Base-by-base conservation (phyloP, 129 eudicot species). In the Solidago caesia region DNA sequence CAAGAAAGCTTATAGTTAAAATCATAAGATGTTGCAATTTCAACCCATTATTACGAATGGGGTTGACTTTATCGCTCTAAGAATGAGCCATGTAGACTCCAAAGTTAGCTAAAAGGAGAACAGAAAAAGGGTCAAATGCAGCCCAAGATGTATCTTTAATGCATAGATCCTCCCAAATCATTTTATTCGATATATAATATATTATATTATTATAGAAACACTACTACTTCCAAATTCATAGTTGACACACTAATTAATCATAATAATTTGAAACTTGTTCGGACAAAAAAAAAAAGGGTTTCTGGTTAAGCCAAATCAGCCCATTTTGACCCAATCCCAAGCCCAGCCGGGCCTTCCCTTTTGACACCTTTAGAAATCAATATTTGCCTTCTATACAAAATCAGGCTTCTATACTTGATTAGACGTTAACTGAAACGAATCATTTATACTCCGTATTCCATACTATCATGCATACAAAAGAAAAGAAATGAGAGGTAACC, bases 401-500 rank as follows among this genome's bases (percentile, higher is more conserved):
- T 6, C 60, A 29, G 33, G 48, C 68, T 41, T 15, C 10, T 16
- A 2, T 58, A 58, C 69, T 67, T 58, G 45, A 42, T 71, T 65
- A 52, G 47, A 57, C 46, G 25, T 41, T 62, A 13, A 6, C 11
- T 46, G 49, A 15, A 67, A 64, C 3, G 39, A 33, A 33, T 33
- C 39, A 33, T 33, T 33, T 33, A 33, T 33, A 33, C 39, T 29
- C 29, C 12, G 27, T 57, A 44, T 33, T 71, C 62, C 59, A 4
- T 26, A 44, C 14, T 33, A 13, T 73, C 16, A 68, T 27, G 52
- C 27, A 44, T 63, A 57, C 62, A 41, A 41, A 48, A 5, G 44
- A 26, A 70, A n/a, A 49, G 44, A 82, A 72, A 25, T 4, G 57
- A 21, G 4, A 52, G 67, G 68, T 83, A 72, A 89, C 96, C 46